Percentiles rank a stretch among this genome's conserved stretches.
These are phyloP conservation scores for Phlebiopsis gigantea DNA, from an alignment of 768 basidiomycete species.

Conservation along the genomic window DNA sequence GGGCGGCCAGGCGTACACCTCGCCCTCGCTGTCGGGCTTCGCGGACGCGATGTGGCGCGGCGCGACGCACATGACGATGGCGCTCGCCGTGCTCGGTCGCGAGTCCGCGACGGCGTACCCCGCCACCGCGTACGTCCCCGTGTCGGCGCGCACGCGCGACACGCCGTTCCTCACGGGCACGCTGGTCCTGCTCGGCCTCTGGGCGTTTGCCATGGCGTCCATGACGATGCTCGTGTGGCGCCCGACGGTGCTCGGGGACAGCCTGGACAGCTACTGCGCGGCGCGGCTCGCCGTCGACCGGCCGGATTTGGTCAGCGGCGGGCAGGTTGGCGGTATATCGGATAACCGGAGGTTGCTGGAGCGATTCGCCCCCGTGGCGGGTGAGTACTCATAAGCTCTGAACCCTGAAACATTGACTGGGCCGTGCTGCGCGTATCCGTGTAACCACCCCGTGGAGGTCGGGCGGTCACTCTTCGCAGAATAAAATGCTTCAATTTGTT, in stretches of 20 bases:
- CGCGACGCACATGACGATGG: slow-evolving; percentile 7
- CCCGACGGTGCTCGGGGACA: slow-evolving; percentile 4
- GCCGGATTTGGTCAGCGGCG: slow-evolving; percentile 2
- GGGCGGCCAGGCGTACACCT: neutral
- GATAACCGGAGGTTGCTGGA: neutral
- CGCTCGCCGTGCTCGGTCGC: neutral
- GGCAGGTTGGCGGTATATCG: neutral
- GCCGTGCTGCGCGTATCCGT: neutral
- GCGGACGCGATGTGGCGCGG: slow-evolving; percentile 5
- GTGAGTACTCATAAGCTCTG: neutral
- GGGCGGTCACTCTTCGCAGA: no score
- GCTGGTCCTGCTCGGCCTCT: neutral
- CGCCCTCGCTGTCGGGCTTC: neutral
- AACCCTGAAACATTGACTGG: neutral
- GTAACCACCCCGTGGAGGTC: no score
- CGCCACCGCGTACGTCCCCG: neutral
- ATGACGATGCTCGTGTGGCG: neutral
- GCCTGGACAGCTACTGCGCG: slow-evolving; percentile 7
- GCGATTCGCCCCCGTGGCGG: neutral
- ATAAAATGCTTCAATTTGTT: no score
- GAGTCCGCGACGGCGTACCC: neutral
- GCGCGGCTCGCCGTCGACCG: neutral
- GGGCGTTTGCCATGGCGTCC: neutral
- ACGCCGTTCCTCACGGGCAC: neutral
- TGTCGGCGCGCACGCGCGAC: slow-evolving; percentile 8